A percentile compares a stretch with the other conserved stretches of the same genome.
Conservation (phyloP, 192 early-diverging fungal genomes). For the Phycomyces blakesleeanus region DNA sequence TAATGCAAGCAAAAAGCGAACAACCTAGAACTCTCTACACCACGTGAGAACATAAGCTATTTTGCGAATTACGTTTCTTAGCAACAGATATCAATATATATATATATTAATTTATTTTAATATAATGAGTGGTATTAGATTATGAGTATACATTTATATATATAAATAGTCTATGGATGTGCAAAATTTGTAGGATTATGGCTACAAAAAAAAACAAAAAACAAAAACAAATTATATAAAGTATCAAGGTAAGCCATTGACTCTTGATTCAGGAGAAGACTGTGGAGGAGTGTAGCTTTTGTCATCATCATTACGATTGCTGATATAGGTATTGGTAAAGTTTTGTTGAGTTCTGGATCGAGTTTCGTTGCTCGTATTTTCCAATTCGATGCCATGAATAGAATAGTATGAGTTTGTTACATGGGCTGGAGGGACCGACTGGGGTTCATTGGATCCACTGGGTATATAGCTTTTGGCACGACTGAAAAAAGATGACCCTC, state of each 20-base stretch:
- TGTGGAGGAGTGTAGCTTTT: no score
- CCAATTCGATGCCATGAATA: neutral
- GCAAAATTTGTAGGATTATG: no score
- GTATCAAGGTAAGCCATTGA: no score
- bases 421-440: neutral
- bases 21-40: neutral
- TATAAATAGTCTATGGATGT: no score
- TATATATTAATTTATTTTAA: neutral
- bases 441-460: neutral
- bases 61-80: neutral
- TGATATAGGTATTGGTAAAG: neutral
- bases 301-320: neutral
- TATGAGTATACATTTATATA: no score
- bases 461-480: constrained; percentile 5
- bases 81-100: neutral
- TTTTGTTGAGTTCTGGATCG: no score
- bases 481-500: neutral
- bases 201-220: no score
- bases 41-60: no score
- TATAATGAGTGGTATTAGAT: neutral
- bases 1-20: neutral
- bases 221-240: no score
- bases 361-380: no score
- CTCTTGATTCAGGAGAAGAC: no score
- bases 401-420: neutral